Conservation (phyloP, 257 asterid species). For the Solanum chiquidenum region DNA sequence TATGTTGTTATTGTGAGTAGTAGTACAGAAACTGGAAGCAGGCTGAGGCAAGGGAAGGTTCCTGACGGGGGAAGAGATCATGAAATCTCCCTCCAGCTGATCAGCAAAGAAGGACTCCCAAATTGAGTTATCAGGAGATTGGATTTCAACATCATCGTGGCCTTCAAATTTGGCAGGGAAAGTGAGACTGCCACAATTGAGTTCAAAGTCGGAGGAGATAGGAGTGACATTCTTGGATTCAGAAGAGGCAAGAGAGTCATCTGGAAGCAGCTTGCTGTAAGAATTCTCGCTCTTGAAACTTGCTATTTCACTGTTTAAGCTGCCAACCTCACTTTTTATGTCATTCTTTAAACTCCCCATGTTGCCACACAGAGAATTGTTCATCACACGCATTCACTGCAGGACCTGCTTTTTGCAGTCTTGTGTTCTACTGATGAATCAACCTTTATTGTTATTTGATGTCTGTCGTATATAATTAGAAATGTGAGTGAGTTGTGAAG, state of each 20-base stretch:
- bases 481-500: not conserved
- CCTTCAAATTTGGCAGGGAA: conserved; percentile 30
- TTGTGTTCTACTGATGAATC: not conserved
- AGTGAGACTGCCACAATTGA: not conserved
- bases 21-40: not conserved
- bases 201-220: conserved; percentile 12
- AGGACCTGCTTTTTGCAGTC: not conserved
- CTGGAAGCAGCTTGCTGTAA: conserved; percentile 17
- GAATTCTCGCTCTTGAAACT: conserved; percentile 6
- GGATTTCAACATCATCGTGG: conserved; percentile 23
- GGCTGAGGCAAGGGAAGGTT: conserved; percentile 31
- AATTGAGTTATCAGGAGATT: conserved; percentile 51
- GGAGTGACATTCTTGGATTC: conserved; percentile 10
- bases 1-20: not conserved
- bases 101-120: conserved; percentile 69
- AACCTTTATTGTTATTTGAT: not conserved
- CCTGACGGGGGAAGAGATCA: conserved; percentile 70
- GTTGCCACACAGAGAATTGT: conserved; percentile 13
- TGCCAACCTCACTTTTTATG: conserved; percentile 13
- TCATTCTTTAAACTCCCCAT: conserved; percentile 27
- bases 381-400: conserved; percentile 3
- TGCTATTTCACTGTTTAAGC: conserved; percentile 6
- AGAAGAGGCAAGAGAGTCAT: not conserved
- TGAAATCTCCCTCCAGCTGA: conserved; percentile 53
- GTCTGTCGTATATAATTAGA: not conserved